A percentile compares a stretch with the other conserved stretches of the same genome.
Conservation (phyloP, 2,329 filamentous ascomycete genomes). For the Mycosphaerella sp. region DNA sequence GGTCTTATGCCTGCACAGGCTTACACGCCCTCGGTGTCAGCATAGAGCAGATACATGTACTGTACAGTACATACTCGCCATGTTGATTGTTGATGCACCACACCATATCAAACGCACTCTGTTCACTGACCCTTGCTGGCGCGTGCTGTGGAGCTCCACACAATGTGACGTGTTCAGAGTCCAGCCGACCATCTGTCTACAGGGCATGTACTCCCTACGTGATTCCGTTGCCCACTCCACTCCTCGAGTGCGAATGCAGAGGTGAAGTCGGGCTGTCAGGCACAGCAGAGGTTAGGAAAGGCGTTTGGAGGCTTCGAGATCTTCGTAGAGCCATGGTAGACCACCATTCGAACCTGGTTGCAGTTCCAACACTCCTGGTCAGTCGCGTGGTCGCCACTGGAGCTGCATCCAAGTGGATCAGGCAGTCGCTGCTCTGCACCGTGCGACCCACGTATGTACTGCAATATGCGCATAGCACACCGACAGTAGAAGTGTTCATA, state of each 20-base stretch:
- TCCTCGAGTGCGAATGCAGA: not conserved
- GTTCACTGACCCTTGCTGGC: not conserved
- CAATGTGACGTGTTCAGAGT: not conserved
- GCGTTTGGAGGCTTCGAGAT: slow-evolving; percentile 9
- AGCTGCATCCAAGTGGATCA: slow-evolving; percentile 3
- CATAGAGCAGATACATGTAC: not conserved
- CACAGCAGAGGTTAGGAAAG: not conserved
- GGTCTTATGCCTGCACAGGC: not conserved
- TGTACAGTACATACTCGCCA: not conserved
- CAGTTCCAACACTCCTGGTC: slow-evolving; percentile 8
- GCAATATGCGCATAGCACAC: not conserved
- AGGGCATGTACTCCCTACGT: too few species aligned
- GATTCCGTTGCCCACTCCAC: not conserved
- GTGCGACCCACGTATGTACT: not conserved
- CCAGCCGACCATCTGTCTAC: not conserved
- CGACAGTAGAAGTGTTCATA: not conserved
- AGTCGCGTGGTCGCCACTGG: slow-evolving; percentile 18
- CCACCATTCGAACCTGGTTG: slow-evolving; percentile 5
- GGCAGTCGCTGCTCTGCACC: not conserved
- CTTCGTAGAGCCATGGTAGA: slow-evolving; percentile 13
- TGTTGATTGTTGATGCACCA: not conserved
- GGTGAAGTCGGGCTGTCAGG: not conserved
- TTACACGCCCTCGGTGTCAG: not conserved
- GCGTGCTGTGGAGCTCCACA: not conserved
- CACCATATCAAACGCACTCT: not conserved